These are phyloP conservation scores for Microbotryomycetes sp. DNA, from an alignment of 1,284 basidiomycete genomes.

Conservation along the genomic window DNA sequence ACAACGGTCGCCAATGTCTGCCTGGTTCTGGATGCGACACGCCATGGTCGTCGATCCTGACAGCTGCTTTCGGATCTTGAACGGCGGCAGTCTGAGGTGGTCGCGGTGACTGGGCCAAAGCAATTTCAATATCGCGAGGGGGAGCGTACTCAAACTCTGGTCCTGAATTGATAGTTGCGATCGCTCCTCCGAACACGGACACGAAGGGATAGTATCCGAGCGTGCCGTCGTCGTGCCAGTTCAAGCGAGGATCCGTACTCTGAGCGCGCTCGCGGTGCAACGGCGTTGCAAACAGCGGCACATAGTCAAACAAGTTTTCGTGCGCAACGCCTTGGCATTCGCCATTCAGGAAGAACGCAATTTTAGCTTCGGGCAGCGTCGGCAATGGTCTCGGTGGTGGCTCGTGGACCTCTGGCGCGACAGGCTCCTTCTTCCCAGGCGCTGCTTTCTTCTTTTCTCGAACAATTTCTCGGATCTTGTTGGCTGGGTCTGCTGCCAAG, in stretches of 20 bases:
- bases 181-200: slow-evolving; percentile 84
- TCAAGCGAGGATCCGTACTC: slow-evolving; percentile 42
- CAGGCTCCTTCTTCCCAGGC: slow-evolving; percentile 35
- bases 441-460: slow-evolving; percentile 48
- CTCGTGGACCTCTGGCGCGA: slow-evolving; percentile 14
- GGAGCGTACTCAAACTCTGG: slow-evolving; percentile 76
- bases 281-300: slow-evolving; percentile 60
- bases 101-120: background rate
- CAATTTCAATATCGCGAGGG: slow-evolving; percentile 21
- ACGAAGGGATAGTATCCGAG: slow-evolving; percentile 94
- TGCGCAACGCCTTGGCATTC: slow-evolving; percentile 79
- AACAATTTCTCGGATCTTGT: slow-evolving; percentile 25
- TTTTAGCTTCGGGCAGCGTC: slow-evolving; percentile 60
- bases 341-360: slow-evolving; percentile 92
- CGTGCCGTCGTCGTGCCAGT: slow-evolving; percentile 86
- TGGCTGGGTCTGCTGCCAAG: slow-evolving; percentile 43
- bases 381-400: slow-evolving; percentile 59
- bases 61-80: background rate
- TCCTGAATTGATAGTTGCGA: slow-evolving; percentile 76
- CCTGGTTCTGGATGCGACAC: background rate
- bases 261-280: background rate
- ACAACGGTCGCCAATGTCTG: slow-evolving; percentile 60
- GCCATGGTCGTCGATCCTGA: background rate
- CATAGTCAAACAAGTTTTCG: slow-evolving; percentile 79
- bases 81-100: background rate